Percentiles rank a stretch among this genome's conserved stretches.
Conservation (phyloP, 192 early-diverging fungal species). For the Linnemannia hyalina region DNA sequence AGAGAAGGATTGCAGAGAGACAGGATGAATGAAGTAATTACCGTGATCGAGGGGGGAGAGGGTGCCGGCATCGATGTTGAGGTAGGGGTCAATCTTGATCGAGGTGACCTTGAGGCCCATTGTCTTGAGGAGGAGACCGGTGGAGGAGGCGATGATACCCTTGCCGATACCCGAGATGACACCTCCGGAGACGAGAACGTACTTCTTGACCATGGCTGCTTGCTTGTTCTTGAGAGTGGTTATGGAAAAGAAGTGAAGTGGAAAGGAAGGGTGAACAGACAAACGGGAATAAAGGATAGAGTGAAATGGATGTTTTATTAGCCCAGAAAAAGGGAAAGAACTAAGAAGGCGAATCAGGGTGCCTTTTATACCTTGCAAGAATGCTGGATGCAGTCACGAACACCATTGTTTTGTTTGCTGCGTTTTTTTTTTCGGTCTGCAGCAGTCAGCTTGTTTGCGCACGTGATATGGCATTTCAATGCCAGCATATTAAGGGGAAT, state of each 20-base stretch:
- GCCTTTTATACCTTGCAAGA: neutral
- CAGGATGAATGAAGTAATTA: constrained; percentile 43
- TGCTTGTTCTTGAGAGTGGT: constrained; percentile 1
- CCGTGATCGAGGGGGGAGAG: constrained; percentile 98
- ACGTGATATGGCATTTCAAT: neutral
- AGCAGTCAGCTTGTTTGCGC: neutral
- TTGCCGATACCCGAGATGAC: constrained; percentile 99
- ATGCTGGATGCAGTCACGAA: constrained; percentile 7
- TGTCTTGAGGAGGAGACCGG: constrained; percentile 94
- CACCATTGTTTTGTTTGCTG: constrained; percentile 8
- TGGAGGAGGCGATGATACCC: constrained; percentile 98
- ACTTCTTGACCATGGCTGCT: constrained; percentile 73
- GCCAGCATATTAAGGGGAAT: neutral
- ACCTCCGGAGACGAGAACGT: constrained; percentile 97
- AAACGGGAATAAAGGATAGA: constrained; percentile 11
- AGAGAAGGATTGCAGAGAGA: neutral
- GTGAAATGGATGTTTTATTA: constrained; percentile 29
- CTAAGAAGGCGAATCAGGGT: neutral
- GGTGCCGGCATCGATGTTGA: constrained; percentile 99
- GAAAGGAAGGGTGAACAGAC: neutral
- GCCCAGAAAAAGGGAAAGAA: constrained; percentile 53
- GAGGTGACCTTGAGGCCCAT: constrained; percentile 93
- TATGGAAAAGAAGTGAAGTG: neutral
- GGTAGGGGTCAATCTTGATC: constrained; percentile 99
- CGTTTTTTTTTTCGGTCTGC: neutral